Base-by-base conservation (phyloP, 805 yeast genomes). In the Ogataea ramenticola region DNA sequence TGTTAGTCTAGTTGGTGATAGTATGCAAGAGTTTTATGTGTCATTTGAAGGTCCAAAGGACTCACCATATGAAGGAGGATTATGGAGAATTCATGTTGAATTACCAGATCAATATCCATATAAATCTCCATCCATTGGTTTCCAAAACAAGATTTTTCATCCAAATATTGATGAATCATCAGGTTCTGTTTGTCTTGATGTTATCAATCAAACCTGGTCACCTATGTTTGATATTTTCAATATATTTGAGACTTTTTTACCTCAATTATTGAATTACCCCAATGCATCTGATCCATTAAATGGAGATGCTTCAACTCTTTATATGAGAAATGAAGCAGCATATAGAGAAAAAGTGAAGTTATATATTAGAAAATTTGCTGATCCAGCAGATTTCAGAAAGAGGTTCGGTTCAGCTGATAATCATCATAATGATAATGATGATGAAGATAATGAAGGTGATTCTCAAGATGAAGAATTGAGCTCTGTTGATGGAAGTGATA, bases 201-300 rank as follows among this genome's bases (percentile, higher is more conserved):
- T 93, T 16, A 90, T 91, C 50, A 91, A 91, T 61, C 96, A 91
- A 59, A 88, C 98, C 0, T 91, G 99, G 99, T 86, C 95, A 36
- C 98, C 99, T 2, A 86, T 91, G 88, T 91, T 89, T 69, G 97
- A 93, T 44, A 74, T 93, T 51, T 70, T 82, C 51, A 93, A 93
- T 60, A 86, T 91, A 22, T 87, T 93, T 60, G 98, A 91, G 57
- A 82, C 87, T 59, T 93, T 91, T 67, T 67, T 91, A 47, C 99
- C 99, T 7, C 98, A 95, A 55, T 67, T 91, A 46, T 69, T 91
- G 49, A 77, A 90, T 44, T 93, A 91, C 57, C 97, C 98, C 17
- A 91, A 91, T 57, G 91, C 98, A 1, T 71, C 91, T 14, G 99
- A 91, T 61, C 99, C 99, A 1, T 72, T 91, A 49, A 91, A 91